These are phyloP conservation scores for Spirogloea muscicola DNA, from an alignment of 139 green algal genomes.

Conservation along the genomic window DNA sequence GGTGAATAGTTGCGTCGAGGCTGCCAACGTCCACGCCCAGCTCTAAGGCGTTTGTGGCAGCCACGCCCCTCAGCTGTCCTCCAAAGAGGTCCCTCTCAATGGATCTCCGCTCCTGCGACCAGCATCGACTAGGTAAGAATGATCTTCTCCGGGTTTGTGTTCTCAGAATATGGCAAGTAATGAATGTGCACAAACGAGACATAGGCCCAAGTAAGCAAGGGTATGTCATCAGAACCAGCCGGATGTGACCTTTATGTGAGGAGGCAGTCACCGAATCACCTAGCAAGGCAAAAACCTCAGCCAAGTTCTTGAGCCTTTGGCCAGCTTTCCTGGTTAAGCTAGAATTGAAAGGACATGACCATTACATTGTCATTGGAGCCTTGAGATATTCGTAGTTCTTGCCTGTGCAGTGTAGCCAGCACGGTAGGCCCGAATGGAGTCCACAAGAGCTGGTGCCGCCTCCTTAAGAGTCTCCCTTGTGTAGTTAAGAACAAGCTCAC, in stretches of 20 bases:
- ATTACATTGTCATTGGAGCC: not conserved
- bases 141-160: no score
- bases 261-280: not conserved
- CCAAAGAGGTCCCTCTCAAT: constrained; percentile 49
- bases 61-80: constrained; percentile 63
- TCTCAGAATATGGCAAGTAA: not conserved
- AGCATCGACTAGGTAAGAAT: not conserved
- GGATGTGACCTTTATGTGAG: not conserved
- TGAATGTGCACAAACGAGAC: not conserved
- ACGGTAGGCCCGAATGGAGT: constrained; percentile 67
- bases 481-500: constrained; percentile 74
- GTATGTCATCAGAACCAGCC: not conserved
- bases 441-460: constrained; percentile 61
- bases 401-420: constrained; percentile 21
- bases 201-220: not conserved
- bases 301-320: no score
- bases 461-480: constrained; percentile 30
- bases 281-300: not conserved
- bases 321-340: no score
- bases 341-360: not conserved
- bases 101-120: constrained; percentile 30
- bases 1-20: constrained; percentile 89
- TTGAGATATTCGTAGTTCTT: not conserved
- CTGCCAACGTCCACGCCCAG: constrained; percentile 91
- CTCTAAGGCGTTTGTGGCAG: constrained; percentile 92